Percentiles rank a stretch among this genome's conserved stretches.
Evolutionary conservation across 1,284 basidiomycete genomes (phyloP).

Genomic region (Papiliotrema flavescens): DNA sequence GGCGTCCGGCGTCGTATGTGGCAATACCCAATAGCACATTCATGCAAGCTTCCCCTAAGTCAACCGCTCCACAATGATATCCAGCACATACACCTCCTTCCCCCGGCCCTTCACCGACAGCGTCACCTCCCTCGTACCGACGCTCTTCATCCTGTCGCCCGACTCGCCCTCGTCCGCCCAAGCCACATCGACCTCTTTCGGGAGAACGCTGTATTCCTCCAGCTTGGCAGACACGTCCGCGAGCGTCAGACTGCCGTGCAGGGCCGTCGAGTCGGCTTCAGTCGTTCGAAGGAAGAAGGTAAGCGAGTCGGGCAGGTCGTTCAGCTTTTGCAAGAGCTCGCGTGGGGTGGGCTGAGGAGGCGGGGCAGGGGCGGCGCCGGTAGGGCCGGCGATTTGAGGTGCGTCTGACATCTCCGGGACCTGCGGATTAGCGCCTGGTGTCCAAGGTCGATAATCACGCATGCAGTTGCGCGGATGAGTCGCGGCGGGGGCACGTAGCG

Average conservation of each 20-base stretch:
- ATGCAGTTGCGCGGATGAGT: background rate
- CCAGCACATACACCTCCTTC: background rate
- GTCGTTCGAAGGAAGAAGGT: constrained; percentile 31
- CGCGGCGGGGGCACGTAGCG: background rate
- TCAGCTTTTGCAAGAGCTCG: constrained; percentile 20
- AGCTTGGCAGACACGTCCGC: constrained; percentile 28
- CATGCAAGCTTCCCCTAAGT: too few species aligned
- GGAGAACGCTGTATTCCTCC: constrained; percentile 15
- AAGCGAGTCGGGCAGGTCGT: constrained; percentile 21
- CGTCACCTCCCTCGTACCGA: background rate
- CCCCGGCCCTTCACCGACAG: background rate
- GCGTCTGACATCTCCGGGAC: background rate
- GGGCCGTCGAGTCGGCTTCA: constrained; percentile 19
- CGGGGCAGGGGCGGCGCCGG: background rate
- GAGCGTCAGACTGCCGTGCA: constrained; percentile 40
- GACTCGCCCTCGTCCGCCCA: constrained; percentile 25
- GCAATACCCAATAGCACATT: too few species aligned
- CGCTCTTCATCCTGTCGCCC: constrained; percentile 29
- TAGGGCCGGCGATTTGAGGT: background rate
- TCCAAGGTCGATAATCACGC: background rate
- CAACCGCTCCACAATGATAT: background rate
- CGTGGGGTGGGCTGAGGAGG: constrained; percentile 1
- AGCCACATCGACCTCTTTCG: constrained; percentile 19
- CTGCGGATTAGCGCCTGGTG: background rate
- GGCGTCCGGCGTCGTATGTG: too few species aligned